Percentiles rank a stretch among this genome's conserved stretches.
Evolutionary conservation across 2,329 filamentous ascomycete genomes (phyloP).

Genomic region (Colletotrichum sp.): DNA sequence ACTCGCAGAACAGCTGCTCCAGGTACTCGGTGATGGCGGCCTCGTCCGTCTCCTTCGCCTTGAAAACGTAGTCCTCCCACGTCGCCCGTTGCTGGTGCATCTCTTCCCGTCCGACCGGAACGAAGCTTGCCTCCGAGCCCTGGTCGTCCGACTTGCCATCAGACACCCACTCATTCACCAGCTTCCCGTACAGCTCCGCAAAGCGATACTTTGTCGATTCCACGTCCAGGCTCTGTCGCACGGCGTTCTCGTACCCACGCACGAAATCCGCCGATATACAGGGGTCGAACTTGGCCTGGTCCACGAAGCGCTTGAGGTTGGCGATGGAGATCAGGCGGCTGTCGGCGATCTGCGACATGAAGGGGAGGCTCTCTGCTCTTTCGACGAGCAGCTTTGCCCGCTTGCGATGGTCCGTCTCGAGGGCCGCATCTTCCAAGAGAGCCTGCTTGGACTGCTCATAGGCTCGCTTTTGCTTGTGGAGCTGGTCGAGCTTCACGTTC

Average conservation of each 20-base stretch:
- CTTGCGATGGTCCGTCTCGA: slow-evolving; percentile 29
- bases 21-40: slow-evolving; percentile 55
- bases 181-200: slow-evolving; percentile 58
- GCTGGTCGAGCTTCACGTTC: slow-evolving; percentile 60
- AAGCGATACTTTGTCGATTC: slow-evolving; percentile 60
- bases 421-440: slow-evolving; percentile 37
- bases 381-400: slow-evolving; percentile 38
- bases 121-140: slow-evolving; percentile 41
- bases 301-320: slow-evolving; percentile 56
- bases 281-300: slow-evolving; percentile 58
- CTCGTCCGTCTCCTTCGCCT: slow-evolving; percentile 48
- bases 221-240: slow-evolving; percentile 52
- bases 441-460: slow-evolving; percentile 52
- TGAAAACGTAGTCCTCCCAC: slow-evolving; percentile 65
- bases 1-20: slow-evolving; percentile 48
- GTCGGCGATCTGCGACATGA: slow-evolving; percentile 32
- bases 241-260: slow-evolving; percentile 47
- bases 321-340: slow-evolving; percentile 33
- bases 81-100: slow-evolving; percentile 56
- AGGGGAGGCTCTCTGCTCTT: slow-evolving; percentile 37
- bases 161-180: slow-evolving; percentile 60
- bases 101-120: slow-evolving; percentile 55
- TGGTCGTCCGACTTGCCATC: slow-evolving; percentile 34
- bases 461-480: slow-evolving; percentile 53
- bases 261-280: slow-evolving; percentile 54